These are phyloP conservation scores for Fusarium sp. DNA, from an alignment of 2,329 filamentous ascomycete genomes.

Conservation along the genomic window DNA sequence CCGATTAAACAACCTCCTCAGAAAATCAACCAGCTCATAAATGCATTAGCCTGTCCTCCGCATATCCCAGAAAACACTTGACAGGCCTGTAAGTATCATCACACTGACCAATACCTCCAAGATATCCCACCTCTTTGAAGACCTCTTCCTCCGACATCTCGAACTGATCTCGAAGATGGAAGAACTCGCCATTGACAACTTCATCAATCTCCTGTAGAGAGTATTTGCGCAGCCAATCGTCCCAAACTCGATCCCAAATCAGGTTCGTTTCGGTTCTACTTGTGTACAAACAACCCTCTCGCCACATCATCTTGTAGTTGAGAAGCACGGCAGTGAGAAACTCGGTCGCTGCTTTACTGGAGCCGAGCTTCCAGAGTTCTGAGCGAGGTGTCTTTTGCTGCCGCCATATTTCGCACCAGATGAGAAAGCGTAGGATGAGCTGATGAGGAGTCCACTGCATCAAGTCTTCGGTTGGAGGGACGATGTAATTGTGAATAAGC, in stretches of 20 bases:
- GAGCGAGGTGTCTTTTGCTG: constrained; percentile 35
- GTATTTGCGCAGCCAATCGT: constrained; percentile 46
- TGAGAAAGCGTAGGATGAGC: constrained; percentile 41
- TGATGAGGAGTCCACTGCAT: constrained; percentile 21
- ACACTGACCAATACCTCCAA: constrained; percentile 42
- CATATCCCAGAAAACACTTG: background rate
- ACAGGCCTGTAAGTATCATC: constrained; percentile 18
- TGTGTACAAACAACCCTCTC: constrained; percentile 28
- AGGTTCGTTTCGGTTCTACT: constrained; percentile 4
- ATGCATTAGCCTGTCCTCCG: background rate
- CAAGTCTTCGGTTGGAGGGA: background rate
- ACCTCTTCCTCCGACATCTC: constrained; percentile 38
- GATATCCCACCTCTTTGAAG: constrained; percentile 42
- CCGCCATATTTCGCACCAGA: constrained; percentile 44
- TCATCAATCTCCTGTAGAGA: constrained; percentile 15
- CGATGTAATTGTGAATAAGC: constrained; percentile 27
- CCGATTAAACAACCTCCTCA: background rate
- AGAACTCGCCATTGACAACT: constrained; percentile 7
- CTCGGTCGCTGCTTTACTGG: constrained; percentile 22
- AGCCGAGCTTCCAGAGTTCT: constrained; percentile 37
- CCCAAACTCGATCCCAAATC: constrained; percentile 45
- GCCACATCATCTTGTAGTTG: constrained; percentile 40
- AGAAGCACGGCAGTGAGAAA: constrained; percentile 43
- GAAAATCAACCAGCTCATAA: background rate
- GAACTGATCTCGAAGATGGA: constrained; percentile 32